These are phyloP conservation scores for Podospora conica DNA, from an alignment of 495 filamentous ascomycete species.

Conservation along the genomic window DNA sequence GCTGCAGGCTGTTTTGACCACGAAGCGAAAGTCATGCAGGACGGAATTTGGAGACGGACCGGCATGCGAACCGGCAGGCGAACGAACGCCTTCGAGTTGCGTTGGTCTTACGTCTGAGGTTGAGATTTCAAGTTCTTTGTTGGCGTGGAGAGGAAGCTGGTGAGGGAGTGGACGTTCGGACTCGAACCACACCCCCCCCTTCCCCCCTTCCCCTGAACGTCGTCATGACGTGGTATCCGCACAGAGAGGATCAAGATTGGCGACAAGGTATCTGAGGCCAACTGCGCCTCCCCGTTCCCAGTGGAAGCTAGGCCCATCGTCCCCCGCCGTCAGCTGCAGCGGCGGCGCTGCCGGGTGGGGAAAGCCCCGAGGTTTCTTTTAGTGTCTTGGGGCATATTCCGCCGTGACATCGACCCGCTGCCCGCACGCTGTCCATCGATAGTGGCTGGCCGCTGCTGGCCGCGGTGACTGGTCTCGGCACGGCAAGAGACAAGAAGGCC, in stretches of 20 bases:
- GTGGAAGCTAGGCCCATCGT: not conserved
- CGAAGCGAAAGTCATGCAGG: not conserved
- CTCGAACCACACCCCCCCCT: not conserved
- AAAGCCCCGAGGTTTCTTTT: not conserved
- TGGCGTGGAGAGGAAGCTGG: not conserved
- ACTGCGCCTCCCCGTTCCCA: not conserved
- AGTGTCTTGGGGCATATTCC: not conserved
- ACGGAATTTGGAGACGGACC: not conserved
- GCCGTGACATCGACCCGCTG: conserved; percentile 1
- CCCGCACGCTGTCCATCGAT: not conserved
- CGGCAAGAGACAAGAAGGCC: not conserved
- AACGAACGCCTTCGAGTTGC: not conserved
- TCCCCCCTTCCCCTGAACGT: not conserved
- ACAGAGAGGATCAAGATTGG: conserved; percentile 1
- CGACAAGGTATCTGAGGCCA: not conserved
- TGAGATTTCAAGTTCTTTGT: not conserved
- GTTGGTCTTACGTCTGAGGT: not conserved
- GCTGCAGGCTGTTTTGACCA: not conserved
- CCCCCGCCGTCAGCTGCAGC: not conserved
- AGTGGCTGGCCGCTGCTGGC: not conserved
- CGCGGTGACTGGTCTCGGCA: not conserved
- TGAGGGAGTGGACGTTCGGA: not conserved
- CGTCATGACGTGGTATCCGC: not conserved
- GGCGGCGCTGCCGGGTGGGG: not conserved
- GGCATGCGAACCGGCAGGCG: not conserved